Conservation (phyloP, 108 stramenopile genomes). For the Nitzschia inconspicua region DNA sequence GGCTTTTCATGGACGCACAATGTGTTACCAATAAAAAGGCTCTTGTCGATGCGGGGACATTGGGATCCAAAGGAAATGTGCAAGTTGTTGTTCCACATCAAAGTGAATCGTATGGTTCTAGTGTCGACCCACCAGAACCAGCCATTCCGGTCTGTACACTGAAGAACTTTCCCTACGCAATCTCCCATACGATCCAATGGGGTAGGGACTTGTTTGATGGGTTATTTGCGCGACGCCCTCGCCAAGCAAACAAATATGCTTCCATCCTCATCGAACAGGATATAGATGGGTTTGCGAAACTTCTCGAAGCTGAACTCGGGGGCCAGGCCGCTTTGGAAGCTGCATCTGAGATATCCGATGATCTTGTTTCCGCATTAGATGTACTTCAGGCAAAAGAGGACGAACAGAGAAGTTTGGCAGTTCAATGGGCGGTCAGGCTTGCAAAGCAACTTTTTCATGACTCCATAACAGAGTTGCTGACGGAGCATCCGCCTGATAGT, state of each 20-base stretch:
- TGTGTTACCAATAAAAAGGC: slow-evolving; percentile 72
- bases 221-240: slow-evolving; percentile 67
- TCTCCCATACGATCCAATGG: slow-evolving; percentile 92
- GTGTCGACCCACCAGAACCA: slow-evolving; percentile 83
- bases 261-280: slow-evolving; percentile 23
- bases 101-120: slow-evolving; percentile 87
- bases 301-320: slow-evolving; percentile 47
- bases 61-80: slow-evolving; percentile 88
- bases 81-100: slow-evolving; percentile 81
- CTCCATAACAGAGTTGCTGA: slow-evolving; percentile 53
- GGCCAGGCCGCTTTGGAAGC: slow-evolving; percentile 62
- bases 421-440: slow-evolving; percentile 63
- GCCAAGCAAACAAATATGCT: slow-evolving; percentile 72
- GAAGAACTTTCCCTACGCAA: slow-evolving; percentile 88
- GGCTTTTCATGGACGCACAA: slow-evolving; percentile 79
- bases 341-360: slow-evolving; percentile 67
- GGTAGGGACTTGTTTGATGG: slow-evolving; percentile 85
- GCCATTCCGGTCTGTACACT: slow-evolving; percentile 87
- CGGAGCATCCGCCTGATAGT: slow-evolving; percentile 86
- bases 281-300: slow-evolving; percentile 36
- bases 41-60: slow-evolving; percentile 80
- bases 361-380: slow-evolving; percentile 32
- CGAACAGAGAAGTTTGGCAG: slow-evolving; percentile 13
- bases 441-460: slow-evolving; percentile 55
- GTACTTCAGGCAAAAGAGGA: slow-evolving; percentile 29